Conservation (phyloP, 768 basidiomycete genomes). For the Russula brevipes region DNA sequence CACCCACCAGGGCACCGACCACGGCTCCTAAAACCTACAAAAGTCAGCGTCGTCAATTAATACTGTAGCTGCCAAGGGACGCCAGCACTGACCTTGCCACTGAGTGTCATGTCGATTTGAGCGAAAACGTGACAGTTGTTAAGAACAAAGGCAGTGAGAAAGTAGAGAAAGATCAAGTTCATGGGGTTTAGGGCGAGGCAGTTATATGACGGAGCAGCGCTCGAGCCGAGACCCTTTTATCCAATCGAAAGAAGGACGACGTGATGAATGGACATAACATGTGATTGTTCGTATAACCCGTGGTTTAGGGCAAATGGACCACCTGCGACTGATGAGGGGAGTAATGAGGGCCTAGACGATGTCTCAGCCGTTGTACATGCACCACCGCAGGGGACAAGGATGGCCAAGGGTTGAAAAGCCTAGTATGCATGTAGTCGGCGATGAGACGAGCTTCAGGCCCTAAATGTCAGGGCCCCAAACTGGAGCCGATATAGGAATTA, state of each 20-base stretch:
- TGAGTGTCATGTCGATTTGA: background rate
- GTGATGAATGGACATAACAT: background rate
- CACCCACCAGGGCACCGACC: background rate
- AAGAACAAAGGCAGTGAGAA: background rate
- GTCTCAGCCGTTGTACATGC: background rate
- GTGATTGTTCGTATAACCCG: conserved; percentile 8
- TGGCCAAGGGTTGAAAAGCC: background rate
- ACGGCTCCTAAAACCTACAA: background rate
- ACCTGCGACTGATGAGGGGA: background rate
- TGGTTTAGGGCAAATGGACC: background rate
- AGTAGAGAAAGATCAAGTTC: background rate
- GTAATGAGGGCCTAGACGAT: background rate
- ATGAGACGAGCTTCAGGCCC: background rate
- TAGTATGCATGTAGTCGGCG: background rate
- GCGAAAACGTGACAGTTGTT: background rate
- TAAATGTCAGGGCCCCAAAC: background rate
- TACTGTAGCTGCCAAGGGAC: background rate
- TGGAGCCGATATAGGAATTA: background rate
- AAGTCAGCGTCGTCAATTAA: background rate
- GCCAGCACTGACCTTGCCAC: conserved; percentile 3
- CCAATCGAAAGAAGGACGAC: background rate
- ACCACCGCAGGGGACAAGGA: too few species aligned
- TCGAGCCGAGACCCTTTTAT: background rate
- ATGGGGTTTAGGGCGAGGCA: background rate
- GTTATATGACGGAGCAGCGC: conserved; percentile 2